phyloP scores from a whole-genome alignment of 2,329 filamentous ascomycete species.

The Ceratocystis albifundus region DNA sequence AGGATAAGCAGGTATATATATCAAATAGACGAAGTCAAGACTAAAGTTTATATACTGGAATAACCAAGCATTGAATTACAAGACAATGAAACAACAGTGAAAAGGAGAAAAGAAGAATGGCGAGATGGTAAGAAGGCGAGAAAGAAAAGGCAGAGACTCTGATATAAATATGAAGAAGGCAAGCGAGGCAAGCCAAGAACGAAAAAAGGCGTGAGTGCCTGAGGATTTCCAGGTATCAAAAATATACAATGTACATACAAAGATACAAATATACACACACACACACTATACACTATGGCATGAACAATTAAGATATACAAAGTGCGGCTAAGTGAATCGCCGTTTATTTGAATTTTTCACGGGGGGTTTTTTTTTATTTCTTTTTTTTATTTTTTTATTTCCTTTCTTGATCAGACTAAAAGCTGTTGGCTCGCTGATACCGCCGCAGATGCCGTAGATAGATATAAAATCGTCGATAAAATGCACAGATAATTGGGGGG shows the following conservation, averaged over 20 bases:
- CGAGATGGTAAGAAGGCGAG: neutral
- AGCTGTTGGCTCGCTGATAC: neutral
- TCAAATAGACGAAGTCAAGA: neutral
- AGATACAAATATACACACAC: neutral
- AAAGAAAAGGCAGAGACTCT: neutral
- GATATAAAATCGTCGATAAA: constrained; percentile 1
- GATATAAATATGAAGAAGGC: constrained; percentile 8
- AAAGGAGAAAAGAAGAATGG: neutral
- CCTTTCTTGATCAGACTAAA: neutral
- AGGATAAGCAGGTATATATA: neutral
- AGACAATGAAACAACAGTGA: neutral
- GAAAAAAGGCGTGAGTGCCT: neutral
- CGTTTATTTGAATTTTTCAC: neutral
- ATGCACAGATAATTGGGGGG: neutral
- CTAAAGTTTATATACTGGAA: neutral
- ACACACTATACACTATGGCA: too few relatives aligned
- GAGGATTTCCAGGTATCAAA: neutral
- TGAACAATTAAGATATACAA: too few relatives aligned
- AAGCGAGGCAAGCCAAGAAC: neutral
- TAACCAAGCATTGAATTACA: neutral
- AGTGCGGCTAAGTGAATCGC: too few relatives aligned
- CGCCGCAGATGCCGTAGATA: neutral
- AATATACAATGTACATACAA: neutral
- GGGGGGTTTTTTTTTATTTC: neutral
- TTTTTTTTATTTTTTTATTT: neutral